Percentiles rank a stretch among this genome's conserved stretches.
Conservation (phyloP, 2,329 filamentous ascomycete species). For the Colletotrichum magnum region DNA sequence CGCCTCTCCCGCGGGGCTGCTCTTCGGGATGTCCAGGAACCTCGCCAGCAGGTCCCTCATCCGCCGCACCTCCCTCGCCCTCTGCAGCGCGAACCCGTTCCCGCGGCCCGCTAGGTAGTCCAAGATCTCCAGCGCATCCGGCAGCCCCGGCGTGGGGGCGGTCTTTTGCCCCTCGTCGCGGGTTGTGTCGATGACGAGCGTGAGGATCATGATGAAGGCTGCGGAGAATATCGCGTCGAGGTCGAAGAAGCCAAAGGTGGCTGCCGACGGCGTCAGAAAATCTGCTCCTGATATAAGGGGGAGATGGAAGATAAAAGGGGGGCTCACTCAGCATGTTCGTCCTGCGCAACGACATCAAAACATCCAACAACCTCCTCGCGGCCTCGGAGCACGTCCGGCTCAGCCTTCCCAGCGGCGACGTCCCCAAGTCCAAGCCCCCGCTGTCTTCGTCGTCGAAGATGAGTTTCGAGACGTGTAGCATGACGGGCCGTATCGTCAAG, state of each 20-base stretch:
- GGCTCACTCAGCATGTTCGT: conserved; percentile 49
- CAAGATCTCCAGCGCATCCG: conserved; percentile 47
- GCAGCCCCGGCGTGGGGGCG: conserved; percentile 45
- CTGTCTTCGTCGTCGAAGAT: conserved; percentile 28
- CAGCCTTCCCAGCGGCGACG: conserved; percentile 21
- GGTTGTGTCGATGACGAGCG: conserved; percentile 43
- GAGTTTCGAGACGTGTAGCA: conserved; percentile 35
- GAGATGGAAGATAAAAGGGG: no score
- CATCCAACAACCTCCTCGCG: conserved; percentile 27
- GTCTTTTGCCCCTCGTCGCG: conserved; percentile 46
- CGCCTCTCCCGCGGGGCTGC: no score
- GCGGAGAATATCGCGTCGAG: conserved; percentile 40
- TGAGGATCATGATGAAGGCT: conserved; percentile 40
- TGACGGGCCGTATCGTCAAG: conserved; percentile 34
- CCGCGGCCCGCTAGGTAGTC: conserved; percentile 47
- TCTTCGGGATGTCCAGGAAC: conserved; percentile 31
- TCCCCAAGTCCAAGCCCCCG: background rate
- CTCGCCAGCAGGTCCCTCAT: conserved; percentile 31
- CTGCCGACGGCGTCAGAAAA: background rate
- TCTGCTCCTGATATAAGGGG: no score
- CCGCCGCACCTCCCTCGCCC: conserved; percentile 26
- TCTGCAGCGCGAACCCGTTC: conserved; percentile 44
- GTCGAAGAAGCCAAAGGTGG: conserved; percentile 38
- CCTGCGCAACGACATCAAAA: conserved; percentile 44
- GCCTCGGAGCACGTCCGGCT: conserved; percentile 37